Evolutionary conservation across 208 protist species (phyloP).

Genomic region (Blechomonas ayalai): DNA sequence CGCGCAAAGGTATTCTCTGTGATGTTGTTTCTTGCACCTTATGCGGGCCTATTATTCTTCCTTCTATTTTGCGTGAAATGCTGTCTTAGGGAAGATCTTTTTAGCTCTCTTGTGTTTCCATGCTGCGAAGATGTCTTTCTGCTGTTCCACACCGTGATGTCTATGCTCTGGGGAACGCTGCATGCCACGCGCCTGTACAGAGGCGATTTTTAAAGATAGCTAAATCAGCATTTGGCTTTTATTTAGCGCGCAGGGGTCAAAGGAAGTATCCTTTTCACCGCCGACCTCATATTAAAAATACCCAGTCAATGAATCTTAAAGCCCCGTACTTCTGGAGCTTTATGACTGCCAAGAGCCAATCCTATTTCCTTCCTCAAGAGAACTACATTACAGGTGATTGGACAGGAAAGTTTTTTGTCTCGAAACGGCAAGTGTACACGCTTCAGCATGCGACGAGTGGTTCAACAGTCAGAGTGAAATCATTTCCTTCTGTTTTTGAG

Average conservation of each 20-base stretch:
- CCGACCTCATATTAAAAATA: slow-evolving; percentile 79
- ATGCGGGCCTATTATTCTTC: slow-evolving; percentile 4
- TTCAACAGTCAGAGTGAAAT: slow-evolving; percentile 76
- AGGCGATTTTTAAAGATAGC: slow-evolving; percentile 83
- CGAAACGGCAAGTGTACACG: slow-evolving; percentile 85
- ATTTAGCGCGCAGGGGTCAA: slow-evolving; percentile 72
- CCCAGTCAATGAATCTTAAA: slow-evolving; percentile 77
- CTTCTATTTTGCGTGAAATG: slow-evolving; percentile 10
- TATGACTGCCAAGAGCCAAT: slow-evolving; percentile 80
- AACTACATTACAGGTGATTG: slow-evolving; percentile 91
- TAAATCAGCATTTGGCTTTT: slow-evolving; percentile 88
- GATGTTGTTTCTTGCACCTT: background rate
- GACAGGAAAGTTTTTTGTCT: slow-evolving; percentile 89
- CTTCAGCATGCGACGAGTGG: slow-evolving; percentile 83
- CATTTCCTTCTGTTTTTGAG: slow-evolving; percentile 84
- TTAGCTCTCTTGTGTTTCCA: background rate
- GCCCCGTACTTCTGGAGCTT: slow-evolving; percentile 86
- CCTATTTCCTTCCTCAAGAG: slow-evolving; percentile 74
- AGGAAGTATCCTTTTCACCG: slow-evolving; percentile 78
- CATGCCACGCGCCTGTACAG: too few relatives aligned
- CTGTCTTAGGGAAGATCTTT: slow-evolving; percentile 1
- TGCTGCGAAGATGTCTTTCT: background rate
- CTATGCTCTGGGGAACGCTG: too few relatives aligned
- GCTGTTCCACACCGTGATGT: too few relatives aligned
- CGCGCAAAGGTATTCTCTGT: slow-evolving; percentile 2